phyloP scores from a whole-genome alignment of 495 filamentous ascomycete genomes.

The Trichoderma parareesei region DNA sequence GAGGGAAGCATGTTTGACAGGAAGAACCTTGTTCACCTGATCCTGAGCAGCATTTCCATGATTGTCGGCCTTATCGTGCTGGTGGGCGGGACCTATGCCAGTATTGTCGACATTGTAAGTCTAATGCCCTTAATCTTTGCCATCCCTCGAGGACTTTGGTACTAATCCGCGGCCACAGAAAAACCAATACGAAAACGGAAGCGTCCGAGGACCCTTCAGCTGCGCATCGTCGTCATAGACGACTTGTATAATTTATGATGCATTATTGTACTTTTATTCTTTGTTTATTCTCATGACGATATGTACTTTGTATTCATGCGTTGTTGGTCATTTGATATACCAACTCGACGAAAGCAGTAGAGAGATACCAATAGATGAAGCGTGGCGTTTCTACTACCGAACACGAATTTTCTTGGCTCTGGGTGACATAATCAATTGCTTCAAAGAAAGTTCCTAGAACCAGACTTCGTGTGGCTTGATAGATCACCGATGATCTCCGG shows the following conservation, averaged over 20 bases:
- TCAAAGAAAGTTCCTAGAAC: no score
- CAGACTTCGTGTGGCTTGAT: no score
- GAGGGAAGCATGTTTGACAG: conserved; percentile 38
- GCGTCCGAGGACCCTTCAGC: conserved; percentile 41
- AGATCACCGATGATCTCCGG: no score
- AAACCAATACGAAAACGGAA: conserved; percentile 33
- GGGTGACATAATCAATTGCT: no score
- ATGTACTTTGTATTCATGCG: neutral
- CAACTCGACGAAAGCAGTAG: neutral
- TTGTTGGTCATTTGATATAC: neutral
- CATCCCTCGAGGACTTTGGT: no score
- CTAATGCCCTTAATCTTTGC: neutral
- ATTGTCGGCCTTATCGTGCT: conserved; percentile 48
- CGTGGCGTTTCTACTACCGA: neutral
- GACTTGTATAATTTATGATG: neutral
- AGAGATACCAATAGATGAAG: neutral
- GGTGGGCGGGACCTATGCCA: conserved; percentile 51
- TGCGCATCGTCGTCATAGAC: conserved; percentile 28
- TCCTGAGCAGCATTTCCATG: conserved; percentile 44
- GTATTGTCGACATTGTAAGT: conserved; percentile 49
- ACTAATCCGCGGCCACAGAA: conserved; percentile 23
- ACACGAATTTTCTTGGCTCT: no score
- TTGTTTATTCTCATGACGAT: neutral
- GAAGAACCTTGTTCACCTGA: conserved; percentile 38
- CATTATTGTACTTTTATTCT: no score